Percentiles rank a stretch among this genome's conserved stretches.
Conservation (phyloP, 805 yeast genomes). For the Clavispora phyllophila region DNA sequence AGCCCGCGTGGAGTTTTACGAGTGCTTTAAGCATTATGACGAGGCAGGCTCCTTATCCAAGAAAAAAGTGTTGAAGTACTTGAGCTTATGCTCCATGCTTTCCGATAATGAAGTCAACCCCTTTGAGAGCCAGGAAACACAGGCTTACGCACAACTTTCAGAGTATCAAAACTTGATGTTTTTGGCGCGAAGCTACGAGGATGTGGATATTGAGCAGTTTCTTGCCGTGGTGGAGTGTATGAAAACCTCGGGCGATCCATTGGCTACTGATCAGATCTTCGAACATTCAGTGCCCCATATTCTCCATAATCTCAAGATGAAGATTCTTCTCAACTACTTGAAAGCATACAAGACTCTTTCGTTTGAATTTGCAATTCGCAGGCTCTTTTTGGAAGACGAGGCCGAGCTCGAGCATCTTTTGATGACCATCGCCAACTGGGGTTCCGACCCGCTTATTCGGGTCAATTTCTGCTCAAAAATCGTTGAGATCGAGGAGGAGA, state of each 20-base stretch:
- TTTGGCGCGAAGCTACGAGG: conserved; percentile 28
- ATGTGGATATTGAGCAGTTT: conserved; percentile 21
- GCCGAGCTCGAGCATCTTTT: conserved; percentile 24
- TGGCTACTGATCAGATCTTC: conserved; percentile 28
- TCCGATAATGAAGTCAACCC: conserved; percentile 66
- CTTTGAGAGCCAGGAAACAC: conserved; percentile 68
- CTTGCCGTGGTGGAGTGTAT: conserved; percentile 13
- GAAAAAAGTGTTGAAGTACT: conserved; percentile 52
- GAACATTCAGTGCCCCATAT: conserved; percentile 22
- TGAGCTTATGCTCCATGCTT: conserved; percentile 56
- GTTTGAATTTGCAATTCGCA: conserved; percentile 22
- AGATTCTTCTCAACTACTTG: conserved; percentile 23
- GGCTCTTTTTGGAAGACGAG: conserved; percentile 17
- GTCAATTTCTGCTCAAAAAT: conserved; percentile 25
- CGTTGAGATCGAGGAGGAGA: conserved; percentile 10
- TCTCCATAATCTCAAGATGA: conserved; percentile 26
- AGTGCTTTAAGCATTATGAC: conserved; percentile 39
- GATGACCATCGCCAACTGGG: conserved; percentile 24
- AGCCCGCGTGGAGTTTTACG: conserved; percentile 61
- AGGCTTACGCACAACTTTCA: conserved; percentile 37
- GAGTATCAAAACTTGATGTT: conserved; percentile 19
- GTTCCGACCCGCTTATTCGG: conserved; percentile 23
- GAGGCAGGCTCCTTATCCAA: conserved; percentile 45
- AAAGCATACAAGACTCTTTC: conserved; percentile 26
- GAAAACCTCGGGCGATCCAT: conserved; percentile 17